phyloP scores from a whole-genome alignment of 129 eudicot genomes.

The Glebionis coronaria region DNA sequence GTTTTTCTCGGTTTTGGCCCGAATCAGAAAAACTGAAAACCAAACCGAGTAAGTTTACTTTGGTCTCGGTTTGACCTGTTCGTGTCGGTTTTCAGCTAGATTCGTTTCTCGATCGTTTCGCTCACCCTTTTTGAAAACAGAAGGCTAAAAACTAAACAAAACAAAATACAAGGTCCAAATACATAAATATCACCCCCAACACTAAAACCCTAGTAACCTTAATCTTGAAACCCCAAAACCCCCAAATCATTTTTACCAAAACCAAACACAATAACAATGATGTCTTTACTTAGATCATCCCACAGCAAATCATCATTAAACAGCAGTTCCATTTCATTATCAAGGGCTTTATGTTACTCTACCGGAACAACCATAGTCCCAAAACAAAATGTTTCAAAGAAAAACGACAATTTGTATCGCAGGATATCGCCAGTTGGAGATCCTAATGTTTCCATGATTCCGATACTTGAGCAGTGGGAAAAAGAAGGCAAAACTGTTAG shows the following conservation, averaged over 20 bases:
- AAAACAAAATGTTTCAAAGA: background rate
- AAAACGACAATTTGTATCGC: slow-evolving; percentile 29
- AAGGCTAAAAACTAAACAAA: background rate
- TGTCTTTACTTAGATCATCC: slow-evolving; percentile 24
- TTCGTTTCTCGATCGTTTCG: no score
- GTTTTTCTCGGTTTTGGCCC: no score
- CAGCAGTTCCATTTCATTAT: slow-evolving; percentile 16
- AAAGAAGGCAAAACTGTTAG: slow-evolving; percentile 32
- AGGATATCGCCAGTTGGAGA: slow-evolving; percentile 33
- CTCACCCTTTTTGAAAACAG: no score
- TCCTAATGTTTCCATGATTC: slow-evolving; percentile 37
- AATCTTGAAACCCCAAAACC: slow-evolving; percentile 8
- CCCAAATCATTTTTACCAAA: background rate
- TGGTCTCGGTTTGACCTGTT: no score
- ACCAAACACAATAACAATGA: slow-evolving; percentile 16
- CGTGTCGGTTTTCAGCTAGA: no score
- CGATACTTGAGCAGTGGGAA: slow-evolving; percentile 51
- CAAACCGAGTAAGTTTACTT: no score
- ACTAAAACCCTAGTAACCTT: slow-evolving; percentile 18
- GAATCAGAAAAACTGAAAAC: no score
- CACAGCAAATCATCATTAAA: background rate
- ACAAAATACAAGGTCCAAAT: background rate
- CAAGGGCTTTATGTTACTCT: slow-evolving; percentile 27
- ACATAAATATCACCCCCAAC: background rate
- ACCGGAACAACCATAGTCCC: slow-evolving; percentile 24